Evolutionary conservation across 176 grass and related monocot species (phyloP).

Genomic region (Cocos nucifera): DNA sequence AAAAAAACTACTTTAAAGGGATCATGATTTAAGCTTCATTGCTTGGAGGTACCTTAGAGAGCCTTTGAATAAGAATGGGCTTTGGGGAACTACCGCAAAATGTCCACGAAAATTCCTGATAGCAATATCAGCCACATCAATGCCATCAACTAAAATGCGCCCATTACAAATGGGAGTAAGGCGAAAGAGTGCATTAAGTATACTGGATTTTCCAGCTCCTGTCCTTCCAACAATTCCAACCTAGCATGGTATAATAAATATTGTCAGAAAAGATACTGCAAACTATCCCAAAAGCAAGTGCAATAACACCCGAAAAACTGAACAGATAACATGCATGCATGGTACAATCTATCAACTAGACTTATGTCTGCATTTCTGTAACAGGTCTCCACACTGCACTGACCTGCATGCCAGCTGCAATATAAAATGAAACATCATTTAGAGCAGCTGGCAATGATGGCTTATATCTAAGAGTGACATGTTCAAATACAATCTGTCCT

Average conservation of each 20-base stretch:
- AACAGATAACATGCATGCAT: too few species aligned
- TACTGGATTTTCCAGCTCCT: constrained; percentile 93
- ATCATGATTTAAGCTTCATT: too few species aligned
- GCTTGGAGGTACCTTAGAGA: constrained; percentile 54
- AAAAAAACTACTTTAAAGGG: too few species aligned
- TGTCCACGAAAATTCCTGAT: constrained; percentile 55
- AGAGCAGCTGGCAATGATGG: constrained; percentile 58
- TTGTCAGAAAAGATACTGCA: too few species aligned
- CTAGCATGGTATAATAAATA: constrained; percentile 16
- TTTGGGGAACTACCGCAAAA: constrained; percentile 89
- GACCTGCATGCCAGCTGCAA: constrained; percentile 74
- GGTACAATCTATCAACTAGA: too few species aligned
- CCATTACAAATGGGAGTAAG: constrained; percentile 65
- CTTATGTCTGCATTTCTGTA: too few species aligned
- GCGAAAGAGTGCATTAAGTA: constrained; percentile 80
- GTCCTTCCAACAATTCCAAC: constrained; percentile 96
- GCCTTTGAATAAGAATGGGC: constrained; percentile 79
- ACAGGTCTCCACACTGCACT: neutral
- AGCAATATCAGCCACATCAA: constrained; percentile 57
- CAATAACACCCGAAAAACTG: too few species aligned
- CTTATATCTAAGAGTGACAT: constrained; percentile 76
- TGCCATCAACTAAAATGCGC: constrained; percentile 59
- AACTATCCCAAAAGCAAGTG: too few species aligned
- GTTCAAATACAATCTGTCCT: constrained; percentile 70
- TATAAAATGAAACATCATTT: constrained; percentile 56